Evolutionary conservation across 331 rosid species (phyloP), one percentile per base, ranked within the genome.

Genomic region (Malus hybrid): DNA sequence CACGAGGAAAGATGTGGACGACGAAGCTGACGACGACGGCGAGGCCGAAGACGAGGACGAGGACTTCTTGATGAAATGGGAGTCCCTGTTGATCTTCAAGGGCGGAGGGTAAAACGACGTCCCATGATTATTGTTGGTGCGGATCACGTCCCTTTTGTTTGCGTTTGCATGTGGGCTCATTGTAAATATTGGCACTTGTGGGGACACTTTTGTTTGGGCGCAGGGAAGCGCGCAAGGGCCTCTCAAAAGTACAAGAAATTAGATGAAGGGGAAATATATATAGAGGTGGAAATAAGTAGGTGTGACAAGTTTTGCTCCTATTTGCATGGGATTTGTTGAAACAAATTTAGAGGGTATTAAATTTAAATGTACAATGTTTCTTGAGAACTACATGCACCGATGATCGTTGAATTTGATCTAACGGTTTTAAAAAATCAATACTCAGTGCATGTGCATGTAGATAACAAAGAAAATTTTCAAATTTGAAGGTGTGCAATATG

Each of bases 81-180:
- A 92, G 27, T 87, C 94, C 73, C 76, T 88, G 56, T 77, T 80
- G 71, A 90, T 78, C 84, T 86, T 92, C 80, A 90, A 79, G 12
- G 82, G 90, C 34, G 96, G 90, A 16, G 91, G 88, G 57, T 28
- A 63, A 31, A 62, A 65, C 20, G 60, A 42, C 70, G 5, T 6
- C 27, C 57, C 20, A 65, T 48, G 27, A 29, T 2, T 71, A 55
- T 12, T 71, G 56, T 5, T 10, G 42, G 13, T 5, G 46, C 46
- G 46, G 29, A 66, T 66, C 31, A 36, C 50, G 31, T 66, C 70
- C 70, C 52, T 66, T 36, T 46, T 63, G 67, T 42, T 67, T 24
- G 15, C 10, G 28, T 48, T 74, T 74, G 77, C 70, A 74, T 63
- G 63, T 7, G 77, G 77, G 70, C 70, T 74, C 77, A 74, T 74